A percentile compares a stretch with the other conserved stretches of the same genome.
Evolutionary conservation across 2,329 filamentous ascomycete species (phyloP).

Genomic region (Passalora sequoiae): DNA sequence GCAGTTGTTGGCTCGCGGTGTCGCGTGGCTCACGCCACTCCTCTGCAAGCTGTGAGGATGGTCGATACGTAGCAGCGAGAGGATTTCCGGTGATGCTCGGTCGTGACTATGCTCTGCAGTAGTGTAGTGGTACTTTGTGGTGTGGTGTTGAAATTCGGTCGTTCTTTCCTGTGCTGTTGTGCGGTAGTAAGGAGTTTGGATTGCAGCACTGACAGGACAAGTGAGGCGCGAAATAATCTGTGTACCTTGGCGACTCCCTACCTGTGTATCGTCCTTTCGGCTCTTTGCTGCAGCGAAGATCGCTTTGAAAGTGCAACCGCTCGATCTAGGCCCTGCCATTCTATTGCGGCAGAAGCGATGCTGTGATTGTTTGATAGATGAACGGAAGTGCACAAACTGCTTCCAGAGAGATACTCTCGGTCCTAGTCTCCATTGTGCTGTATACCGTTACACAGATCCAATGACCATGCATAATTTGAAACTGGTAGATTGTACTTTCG

Average conservation of each 20-base stretch:
- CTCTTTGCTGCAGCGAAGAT: too few relatives aligned
- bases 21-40: conserved; percentile 1
- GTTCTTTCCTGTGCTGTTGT: too few relatives aligned
- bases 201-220: too few relatives aligned
- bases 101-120: not conserved
- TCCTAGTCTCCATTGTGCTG: not conserved
- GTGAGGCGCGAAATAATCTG: not conserved
- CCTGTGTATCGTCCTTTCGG: not conserved
- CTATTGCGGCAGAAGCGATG: not conserved
- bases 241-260: not conserved
- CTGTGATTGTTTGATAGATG: too few relatives aligned
- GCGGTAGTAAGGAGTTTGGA: too few relatives aligned
- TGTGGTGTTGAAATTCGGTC: not conserved
- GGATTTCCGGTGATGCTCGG: not conserved
- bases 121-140: not conserved
- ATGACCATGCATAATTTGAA: not conserved
- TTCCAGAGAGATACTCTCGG: not conserved
- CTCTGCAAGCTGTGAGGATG: not conserved
- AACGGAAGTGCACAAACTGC: not conserved
- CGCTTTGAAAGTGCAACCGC: too few relatives aligned
- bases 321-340: too few relatives aligned
- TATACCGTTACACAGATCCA: not conserved
- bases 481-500: not conserved
- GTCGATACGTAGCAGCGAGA: not conserved
- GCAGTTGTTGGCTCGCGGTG: not conserved